phyloP scores from a whole-genome alignment of 495 filamentous ascomycete genomes.

The Xylaria telfairii region DNA sequence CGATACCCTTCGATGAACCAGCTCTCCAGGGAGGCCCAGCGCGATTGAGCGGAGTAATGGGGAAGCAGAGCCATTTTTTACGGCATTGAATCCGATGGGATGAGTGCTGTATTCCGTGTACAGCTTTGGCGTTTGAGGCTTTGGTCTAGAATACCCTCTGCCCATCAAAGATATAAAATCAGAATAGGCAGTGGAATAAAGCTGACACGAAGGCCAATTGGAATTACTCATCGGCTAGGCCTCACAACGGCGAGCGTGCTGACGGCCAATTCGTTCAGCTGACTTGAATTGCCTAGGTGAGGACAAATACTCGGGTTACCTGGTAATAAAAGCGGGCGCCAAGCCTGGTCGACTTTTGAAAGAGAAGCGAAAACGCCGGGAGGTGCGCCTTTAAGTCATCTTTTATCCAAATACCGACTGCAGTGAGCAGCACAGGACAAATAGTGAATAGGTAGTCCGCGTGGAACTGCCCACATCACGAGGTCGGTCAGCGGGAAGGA shows the following conservation, averaged over 20 bases:
- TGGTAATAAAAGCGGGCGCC: not conserved
- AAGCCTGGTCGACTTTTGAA: too few relatives aligned
- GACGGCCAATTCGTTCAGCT: not conserved
- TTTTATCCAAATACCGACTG: not conserved
- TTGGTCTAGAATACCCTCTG: not conserved
- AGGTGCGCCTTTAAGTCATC: not conserved
- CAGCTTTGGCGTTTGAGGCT: not conserved
- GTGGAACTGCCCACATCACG: not conserved
- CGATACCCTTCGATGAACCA: not conserved
- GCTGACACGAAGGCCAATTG: not conserved
- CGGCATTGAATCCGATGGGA: not conserved
- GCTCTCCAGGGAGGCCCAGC: conserved; percentile 10
- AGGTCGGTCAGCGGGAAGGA: not conserved
- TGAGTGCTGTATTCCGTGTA: not conserved
- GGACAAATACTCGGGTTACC: not conserved
- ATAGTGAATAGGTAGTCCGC: not conserved
- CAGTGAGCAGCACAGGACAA: not conserved
- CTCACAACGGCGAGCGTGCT: not conserved
- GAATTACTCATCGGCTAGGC: not conserved
- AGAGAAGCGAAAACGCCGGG: not conserved
- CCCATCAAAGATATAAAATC: not conserved
- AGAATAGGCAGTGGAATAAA: too few relatives aligned
- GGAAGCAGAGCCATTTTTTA: not conserved
- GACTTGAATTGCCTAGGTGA: not conserved
- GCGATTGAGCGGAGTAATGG: not conserved